These are phyloP conservation scores for Paxillus rubicundulus DNA, from an alignment of 768 basidiomycete species.

Conservation along the genomic window DNA sequence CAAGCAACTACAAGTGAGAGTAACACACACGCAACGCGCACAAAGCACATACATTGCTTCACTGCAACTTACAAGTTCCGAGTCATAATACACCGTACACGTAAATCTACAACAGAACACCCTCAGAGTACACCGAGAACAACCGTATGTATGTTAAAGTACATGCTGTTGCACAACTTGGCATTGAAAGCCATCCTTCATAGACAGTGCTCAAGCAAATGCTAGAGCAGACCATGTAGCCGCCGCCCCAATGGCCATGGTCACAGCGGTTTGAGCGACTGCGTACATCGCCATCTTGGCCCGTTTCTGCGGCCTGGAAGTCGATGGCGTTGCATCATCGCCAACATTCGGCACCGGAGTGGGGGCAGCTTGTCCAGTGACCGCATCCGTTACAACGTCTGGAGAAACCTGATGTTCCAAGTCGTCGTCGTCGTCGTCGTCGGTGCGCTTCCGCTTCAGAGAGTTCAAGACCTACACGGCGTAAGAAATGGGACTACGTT, in stretches of 20 bases:
- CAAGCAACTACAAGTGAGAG: no score
- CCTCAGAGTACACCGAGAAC: neutral
- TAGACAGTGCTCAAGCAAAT: slow-evolving; percentile 41
- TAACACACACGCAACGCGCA: no score
- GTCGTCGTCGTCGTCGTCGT: slow-evolving; percentile 42
- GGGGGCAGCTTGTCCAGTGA: neutral
- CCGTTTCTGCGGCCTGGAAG: slow-evolving; percentile 41
- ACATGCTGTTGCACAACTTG: neutral
- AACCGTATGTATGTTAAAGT: neutral
- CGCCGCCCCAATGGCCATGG: slow-evolving; percentile 64
- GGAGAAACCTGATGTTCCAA: slow-evolving; percentile 2
- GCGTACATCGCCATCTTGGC: slow-evolving; percentile 37
- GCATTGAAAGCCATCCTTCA: neutral
- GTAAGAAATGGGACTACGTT: slow-evolving; percentile 21
- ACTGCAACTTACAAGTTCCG: neutral
- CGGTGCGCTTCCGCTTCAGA: slow-evolving; percentile 63
- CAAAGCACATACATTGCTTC: slow-evolving; percentile 5
- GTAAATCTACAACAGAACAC: neutral
- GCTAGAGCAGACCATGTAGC: slow-evolving; percentile 74
- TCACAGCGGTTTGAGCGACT: slow-evolving; percentile 58
- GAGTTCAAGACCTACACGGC: slow-evolving; percentile 33
- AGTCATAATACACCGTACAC: neutral
- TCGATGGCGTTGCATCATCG: neutral
- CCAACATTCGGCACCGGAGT: slow-evolving; percentile 1
- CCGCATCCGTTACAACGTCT: neutral